Evolutionary conservation across 148 eudicot genomes (phyloP), one percentile per base, ranked within the genome.

Genomic region (Vaccinium myrtillus): DNA sequence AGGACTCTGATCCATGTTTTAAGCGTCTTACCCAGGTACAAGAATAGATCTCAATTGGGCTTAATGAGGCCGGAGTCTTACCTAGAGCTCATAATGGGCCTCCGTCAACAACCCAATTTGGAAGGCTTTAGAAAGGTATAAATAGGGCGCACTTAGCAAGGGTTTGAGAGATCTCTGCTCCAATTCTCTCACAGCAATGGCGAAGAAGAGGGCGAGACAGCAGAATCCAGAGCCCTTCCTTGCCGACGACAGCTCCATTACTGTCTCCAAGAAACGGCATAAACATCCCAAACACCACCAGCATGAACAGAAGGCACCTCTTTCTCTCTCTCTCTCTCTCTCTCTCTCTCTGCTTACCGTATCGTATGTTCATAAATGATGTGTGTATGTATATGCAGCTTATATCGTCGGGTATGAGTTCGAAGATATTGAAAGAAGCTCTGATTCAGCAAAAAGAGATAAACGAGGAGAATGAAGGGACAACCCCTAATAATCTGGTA

Each of bases 391-490:
- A 3, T 77, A 1, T 87, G 78, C 89, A 96, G 99, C 85, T 86
- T 85, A 90, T 96, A 85, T 90, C 95, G 10, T 81, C 87, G 74
- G 87, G 78, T 8, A 86, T 91, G 86, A 97, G 98, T 82, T 93
- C 93, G 13, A 97, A 92, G 87, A 95, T 97, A 48, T 85, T 97
- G 61, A 92, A 84, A 65, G 97, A 94, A 87, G 99, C 99, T 5
- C 80, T 88, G 2, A 75, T 89, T 49, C 99, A 97, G 91, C 98
- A 95, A 86, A 95, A 90, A 86, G 98, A 96, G 75, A 86, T 96
- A 32, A 87, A 91, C 65, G 94, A 92, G 73, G 99, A 95, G 86
- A 88, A 86, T 13, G 91, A 89, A 6, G 88, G 78, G 63, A 8
- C 27, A 87, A 90, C 36, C 87, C 86, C 56, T 1, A 81, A 48